These are phyloP conservation scores for Xylaria cubensis DNA, from an alignment of 495 filamentous ascomycete species.

Conservation along the genomic window DNA sequence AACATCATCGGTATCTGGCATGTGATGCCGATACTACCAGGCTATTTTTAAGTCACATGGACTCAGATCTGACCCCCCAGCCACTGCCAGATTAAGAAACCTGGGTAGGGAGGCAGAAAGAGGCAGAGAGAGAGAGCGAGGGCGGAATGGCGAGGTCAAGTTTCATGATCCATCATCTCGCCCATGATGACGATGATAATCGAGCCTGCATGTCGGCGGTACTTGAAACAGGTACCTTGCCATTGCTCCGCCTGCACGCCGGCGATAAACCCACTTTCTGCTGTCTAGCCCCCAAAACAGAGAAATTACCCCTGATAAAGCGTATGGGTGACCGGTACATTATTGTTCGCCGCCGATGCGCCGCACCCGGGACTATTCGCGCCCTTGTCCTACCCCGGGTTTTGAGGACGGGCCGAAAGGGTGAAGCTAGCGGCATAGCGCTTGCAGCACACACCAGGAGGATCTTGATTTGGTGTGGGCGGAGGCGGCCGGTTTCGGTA, in stretches of 20 bases:
- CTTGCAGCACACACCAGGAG: slow-evolving; percentile 21
- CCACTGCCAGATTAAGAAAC: neutral
- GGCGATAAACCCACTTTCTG: neutral
- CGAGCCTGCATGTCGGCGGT: neutral
- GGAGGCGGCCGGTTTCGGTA: slow-evolving; percentile 23
- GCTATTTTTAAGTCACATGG: slow-evolving; percentile 23
- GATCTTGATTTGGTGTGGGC: slow-evolving; percentile 21
- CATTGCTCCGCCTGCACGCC: slow-evolving; percentile 16
- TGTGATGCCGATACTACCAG: slow-evolving; percentile 22
- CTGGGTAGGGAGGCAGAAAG: neutral
- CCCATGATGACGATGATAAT: neutral
- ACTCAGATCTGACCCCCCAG: neutral
- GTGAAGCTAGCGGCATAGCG: slow-evolving; percentile 25
- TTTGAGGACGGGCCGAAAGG: slow-evolving; percentile 39
- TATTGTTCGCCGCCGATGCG: slow-evolving; percentile 27
- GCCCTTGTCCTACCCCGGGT: slow-evolving; percentile 36
- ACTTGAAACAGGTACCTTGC: slow-evolving; percentile 22
- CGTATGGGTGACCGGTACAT: neutral
- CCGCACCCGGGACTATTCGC: slow-evolving; percentile 1
- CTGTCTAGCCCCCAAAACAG: neutral
- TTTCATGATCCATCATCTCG: slow-evolving; percentile 11
- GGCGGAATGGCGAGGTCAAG: neutral
- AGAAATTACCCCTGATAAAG: slow-evolving; percentile 12
- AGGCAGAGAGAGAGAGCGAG: neutral
- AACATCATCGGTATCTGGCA: slow-evolving; percentile 8